Base-by-base conservation (phyloP, 495 filamentous ascomycete species). In the Cudoniella acicularis region DNA sequence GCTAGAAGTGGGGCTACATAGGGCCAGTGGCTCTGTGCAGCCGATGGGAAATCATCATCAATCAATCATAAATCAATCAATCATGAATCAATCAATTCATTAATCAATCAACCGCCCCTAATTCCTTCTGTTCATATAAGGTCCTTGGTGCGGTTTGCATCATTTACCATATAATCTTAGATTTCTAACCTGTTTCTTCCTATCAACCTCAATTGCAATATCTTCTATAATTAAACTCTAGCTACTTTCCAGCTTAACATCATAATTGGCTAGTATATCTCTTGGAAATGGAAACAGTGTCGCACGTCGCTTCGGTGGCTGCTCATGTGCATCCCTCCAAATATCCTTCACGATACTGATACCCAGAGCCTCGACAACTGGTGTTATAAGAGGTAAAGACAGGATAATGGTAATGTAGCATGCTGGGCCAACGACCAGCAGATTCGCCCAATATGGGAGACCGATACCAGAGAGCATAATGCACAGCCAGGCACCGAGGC, bases 401-500 rank as follows among this genome's bases (percentile, higher is more conserved):
- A 52, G 17, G 17, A 57, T 3, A 30, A 61, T 49, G 4, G 48
- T 40, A 11, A 17, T 26, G 21, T 65, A 69, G 46, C 59, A 61
- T 30, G 46, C 46, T 3, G 59, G 40, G 2, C 50, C 64, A 2
- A 56, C 60, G 1, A 69, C 25, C 8, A 69, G 43, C 46, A 69
- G 57, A 41, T 61, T 64, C n/a, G 54, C 50, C 64, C 64, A 67
- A 56, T 67, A 71, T 1, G 64, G 55, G 11, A 65, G 40, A 3
- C 64, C 60, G 1, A 21, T 9, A 2, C 40, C 45, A 22, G 49
- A 50, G 24, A 71, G 52, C 17, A 54, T 30, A 13, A 69, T 56
- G 26, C 58, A 63, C 4, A 67, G 43, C 54, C 62, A 59, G 17
- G 65, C 54, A n/a, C 72, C 72, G 55, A 72, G 64, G 42, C 50